Evolutionary conservation across 176 grass and related monocot genomes (phyloP), one percentile per base, ranked within the genome.

Genomic region (Dactylis glomerata): DNA sequence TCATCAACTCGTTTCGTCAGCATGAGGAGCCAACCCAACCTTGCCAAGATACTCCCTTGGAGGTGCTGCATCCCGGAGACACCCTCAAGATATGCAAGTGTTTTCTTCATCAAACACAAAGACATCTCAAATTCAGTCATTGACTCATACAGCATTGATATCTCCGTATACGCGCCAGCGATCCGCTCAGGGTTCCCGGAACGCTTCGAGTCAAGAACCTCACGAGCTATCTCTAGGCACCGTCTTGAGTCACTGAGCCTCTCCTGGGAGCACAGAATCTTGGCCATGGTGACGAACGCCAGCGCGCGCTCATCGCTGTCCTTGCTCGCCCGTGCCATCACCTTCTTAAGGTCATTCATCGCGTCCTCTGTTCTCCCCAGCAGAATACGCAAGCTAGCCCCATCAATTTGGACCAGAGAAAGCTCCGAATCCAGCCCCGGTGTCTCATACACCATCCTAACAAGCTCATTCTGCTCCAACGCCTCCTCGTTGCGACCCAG

Each of bases 1-100:
- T 93, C 91, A 22, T 62, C 77, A 55, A 82, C 71, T 76, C 86
- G 89, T 33, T 87, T 52, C 8, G 81, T 90, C 31, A 86, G 70
- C 81, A 92, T 44, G 63, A 98, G 91, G 61, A 98, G 85, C 86
- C 89, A 96, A 24, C 93, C 93, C 68, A 98, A 77, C 65, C 89
- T 92, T 42, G 81, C 67, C 23, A 80, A 90, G 64, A 96, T 81
- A 37, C 89, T 94, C 30, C 91, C 96, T 31, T 87, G 83, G 50
- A 95, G 47, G 46, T 91, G 86, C 16, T 94, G 81, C 91, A 81
- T 82, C 62, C 89, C 89, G n/a, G 87, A 62, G 22, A 73, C 56
- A 32, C 76, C 83, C 62, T 86, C 50, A 13, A 90, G 68, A 84
- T 92, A 78, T 2, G 44, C 66, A 64, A 98, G 87, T 15, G 86